Evolutionary conservation across 257 asterid genomes (phyloP), one percentile per base, ranked within the genome.

Genomic region (Nyctanthes arbortristis): DNA sequence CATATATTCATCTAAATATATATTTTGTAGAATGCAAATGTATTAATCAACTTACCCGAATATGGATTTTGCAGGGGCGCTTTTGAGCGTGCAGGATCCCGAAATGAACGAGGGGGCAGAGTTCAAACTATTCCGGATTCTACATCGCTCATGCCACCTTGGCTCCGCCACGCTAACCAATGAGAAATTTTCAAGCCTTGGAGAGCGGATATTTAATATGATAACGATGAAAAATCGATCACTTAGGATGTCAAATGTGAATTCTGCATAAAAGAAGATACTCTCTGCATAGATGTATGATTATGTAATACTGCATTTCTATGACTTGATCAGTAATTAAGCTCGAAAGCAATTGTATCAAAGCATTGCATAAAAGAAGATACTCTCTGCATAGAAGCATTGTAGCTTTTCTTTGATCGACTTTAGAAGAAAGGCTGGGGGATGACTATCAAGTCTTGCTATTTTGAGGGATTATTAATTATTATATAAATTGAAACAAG

Each of bases 111-210:
- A 59, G 73, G 36, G 5, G 66, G 56, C 32, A 64, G 77, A 7
- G 70, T 37, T 61, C 63, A 63, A 22, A 33, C 39, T 61, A 25
- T 13, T 12, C 36, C 34, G 0, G 56, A 61, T 30, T 25, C 69
- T 10, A 80, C 66, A 58, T 56, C 82, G 1, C 22, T 18, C 36
- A 34, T 83, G 27, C 84, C 81, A 9, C 77, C 81, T 10, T 83
- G 88, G 88, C 55, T 83, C 68, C 76, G 67, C 49, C 84, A 54
- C 8, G 62, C 40, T 35, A 65, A 74, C 63, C 73, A 67, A 29
- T 35, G 24, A 52, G 10, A 24, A 52, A 22, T 0, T 22, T 52
- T 52, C 59, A 13, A 16, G 59, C 13, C 30, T 31, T 3, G 4
- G 28, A 9, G 27, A 6, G 28, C 7, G 11, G 9, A 24, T 2